phyloP scores from a whole-genome alignment of 305 asterid species.

The Fraxinus paxiana region DNA sequence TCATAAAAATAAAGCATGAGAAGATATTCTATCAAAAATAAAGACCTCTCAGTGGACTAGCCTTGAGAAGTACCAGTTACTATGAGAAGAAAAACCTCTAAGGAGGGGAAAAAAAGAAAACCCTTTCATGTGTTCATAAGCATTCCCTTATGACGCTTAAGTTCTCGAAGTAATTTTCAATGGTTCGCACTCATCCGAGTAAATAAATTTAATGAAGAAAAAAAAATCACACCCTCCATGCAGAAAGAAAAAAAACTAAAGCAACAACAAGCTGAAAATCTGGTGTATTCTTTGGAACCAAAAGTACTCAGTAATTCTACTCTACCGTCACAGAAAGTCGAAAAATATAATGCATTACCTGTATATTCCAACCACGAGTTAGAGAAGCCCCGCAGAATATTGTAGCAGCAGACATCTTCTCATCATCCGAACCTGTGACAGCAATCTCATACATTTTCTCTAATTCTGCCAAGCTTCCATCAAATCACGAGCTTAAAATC shows the following conservation, averaged over 20 bases:
- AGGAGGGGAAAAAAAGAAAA: neutral
- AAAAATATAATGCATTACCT: constrained; percentile 47
- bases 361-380: constrained; percentile 95
- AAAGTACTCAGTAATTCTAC: constrained; percentile 3
- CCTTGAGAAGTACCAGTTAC: neutral
- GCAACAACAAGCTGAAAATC: constrained; percentile 15
- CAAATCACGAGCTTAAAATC: constrained; percentile 60
- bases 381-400: constrained; percentile 93
- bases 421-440: constrained; percentile 81
- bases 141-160: neutral
- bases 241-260: constrained; percentile 8
- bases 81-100: neutral
- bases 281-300: neutral
- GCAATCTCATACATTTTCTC: constrained; percentile 92
- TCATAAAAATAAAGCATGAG: neutral
- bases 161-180: neutral
- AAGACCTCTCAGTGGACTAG: neutral
- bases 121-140: neutral
- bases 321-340: constrained; percentile 1
- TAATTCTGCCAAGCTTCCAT: constrained; percentile 94
- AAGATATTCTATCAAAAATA: constrained; percentile 11
- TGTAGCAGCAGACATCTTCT: constrained; percentile 91
- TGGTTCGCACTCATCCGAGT: neutral
- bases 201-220: neutral
- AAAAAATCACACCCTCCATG: constrained; percentile 6